Evolutionary conservation across 768 basidiomycete genomes (phyloP), one percentile per base, ranked within the genome.

Genomic region (Tylopilus intermedius): DNA sequence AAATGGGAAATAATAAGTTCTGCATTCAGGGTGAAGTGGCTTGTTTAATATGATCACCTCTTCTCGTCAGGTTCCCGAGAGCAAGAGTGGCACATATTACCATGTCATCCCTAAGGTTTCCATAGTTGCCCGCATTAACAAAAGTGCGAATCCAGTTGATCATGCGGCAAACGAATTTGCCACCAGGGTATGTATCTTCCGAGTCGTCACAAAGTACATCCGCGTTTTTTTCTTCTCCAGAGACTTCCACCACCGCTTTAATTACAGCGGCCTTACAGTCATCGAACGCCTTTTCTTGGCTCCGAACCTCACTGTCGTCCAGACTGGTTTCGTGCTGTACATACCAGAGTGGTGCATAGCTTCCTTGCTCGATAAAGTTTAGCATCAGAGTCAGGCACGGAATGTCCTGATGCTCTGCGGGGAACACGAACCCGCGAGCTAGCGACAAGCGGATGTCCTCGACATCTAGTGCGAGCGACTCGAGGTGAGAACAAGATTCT

Each of bases 211-310:
- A 91, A n/a, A 92, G 72, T 8, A 84, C 79, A 46, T 90, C 84
- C 55, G 79, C 79, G 58, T 89, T 91, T 58, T 78, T 80, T 56
- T 88, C 86, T 64, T 91, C 88, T 37, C 90, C 90, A 8, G 89
- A 82, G 38, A 88, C 82, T 62, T 92, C 91, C 27, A 94, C 90
- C 14, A 94, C 80, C 3, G 86, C 81, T 61, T 92, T 91, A 67
- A 93, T 84, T 8, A 93, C 73, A 0, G 89, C 90, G 4, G 85
- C 87, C 70, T 94, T 94, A 71, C 90, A 90, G 27, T 84, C 79
- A 58, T 84, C 82, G 56, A 94, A 87, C 2, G 79, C 76, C 65
- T 86, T 86, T 65, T 88, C 81, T 68, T 80, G 84, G 53, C 73
- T 73, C 51, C 88, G 81, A 42, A 72, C 62, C 35, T 82, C 83